Conservation (phyloP, 1,139 yeast species). For the Trichomonascaceae sp. region DNA sequence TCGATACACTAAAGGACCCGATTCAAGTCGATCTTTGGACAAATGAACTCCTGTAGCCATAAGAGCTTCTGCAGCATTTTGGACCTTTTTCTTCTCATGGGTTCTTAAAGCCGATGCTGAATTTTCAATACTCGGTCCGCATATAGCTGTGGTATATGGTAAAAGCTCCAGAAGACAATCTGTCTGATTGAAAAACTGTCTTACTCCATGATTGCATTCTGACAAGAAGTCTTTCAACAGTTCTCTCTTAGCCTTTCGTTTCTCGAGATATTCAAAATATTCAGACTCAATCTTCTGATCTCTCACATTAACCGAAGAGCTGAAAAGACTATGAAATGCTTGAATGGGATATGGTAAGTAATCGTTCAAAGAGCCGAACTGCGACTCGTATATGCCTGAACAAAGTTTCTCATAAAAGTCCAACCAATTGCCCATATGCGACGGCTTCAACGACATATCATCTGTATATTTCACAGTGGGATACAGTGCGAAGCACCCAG, state of each 20-base stretch:
- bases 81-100: conserved; percentile 21
- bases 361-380: conserved; percentile 45
- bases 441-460: conserved; percentile 58
- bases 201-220: conserved; percentile 14
- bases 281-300: conserved; percentile 31
- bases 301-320: conserved; percentile 47
- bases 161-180: conserved; percentile 26
- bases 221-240: conserved; percentile 24
- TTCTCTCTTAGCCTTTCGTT: conserved; percentile 19
- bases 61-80: conserved; percentile 26
- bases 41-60: conserved; percentile 24
- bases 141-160: conserved; percentile 28
- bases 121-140: conserved; percentile 26
- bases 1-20: conserved; percentile 26
- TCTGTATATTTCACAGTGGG: conserved; percentile 55
- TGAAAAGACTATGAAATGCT: conserved; percentile 60
- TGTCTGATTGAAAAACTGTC: conserved; percentile 22
- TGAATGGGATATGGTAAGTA: conserved; percentile 56
- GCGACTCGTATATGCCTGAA: conserved; percentile 38
- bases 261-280: conserved; percentile 38
- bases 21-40: conserved; percentile 27
- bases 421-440: conserved; percentile 70
- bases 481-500: conserved; percentile 67
- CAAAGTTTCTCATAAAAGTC: conserved; percentile 54
- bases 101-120: conserved; percentile 16